Evolutionary conservation across 2,329 filamentous ascomycete genomes (phyloP).

Genomic region (Fusarium sp.): DNA sequence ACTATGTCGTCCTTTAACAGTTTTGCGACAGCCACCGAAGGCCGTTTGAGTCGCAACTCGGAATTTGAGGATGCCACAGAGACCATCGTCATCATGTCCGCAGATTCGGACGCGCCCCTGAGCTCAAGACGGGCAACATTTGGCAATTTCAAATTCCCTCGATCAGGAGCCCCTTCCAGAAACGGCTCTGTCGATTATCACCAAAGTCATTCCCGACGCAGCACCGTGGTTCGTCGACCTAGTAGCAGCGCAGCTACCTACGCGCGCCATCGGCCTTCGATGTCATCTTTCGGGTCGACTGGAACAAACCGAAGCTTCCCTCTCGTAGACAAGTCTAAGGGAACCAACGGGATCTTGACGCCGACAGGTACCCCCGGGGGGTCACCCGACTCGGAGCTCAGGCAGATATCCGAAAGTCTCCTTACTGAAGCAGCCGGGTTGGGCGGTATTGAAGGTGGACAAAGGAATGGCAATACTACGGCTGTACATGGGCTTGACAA

Average conservation of each 20-base stretch:
- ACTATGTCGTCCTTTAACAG: conserved; percentile 62
- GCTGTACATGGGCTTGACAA: conserved; percentile 57
- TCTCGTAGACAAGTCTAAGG: conserved; percentile 61
- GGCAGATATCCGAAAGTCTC: conserved; percentile 57
- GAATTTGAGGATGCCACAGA: conserved; percentile 27
- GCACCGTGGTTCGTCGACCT: conserved; percentile 54
- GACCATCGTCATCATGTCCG: conserved; percentile 33
- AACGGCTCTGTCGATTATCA: conserved; percentile 40
- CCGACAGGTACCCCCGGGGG: conserved; percentile 50
- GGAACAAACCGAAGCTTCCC: conserved; percentile 70
- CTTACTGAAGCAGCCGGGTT: conserved; percentile 57
- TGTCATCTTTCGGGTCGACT: conserved; percentile 64
- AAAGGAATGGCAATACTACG: conserved; percentile 42
- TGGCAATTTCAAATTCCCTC: conserved; percentile 39
- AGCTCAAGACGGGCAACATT: conserved; percentile 39
- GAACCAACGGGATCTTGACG: conserved; percentile 55
- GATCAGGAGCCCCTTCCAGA: conserved; percentile 16
- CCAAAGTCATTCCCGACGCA: conserved; percentile 37
- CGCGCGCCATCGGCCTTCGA: conserved; percentile 54
- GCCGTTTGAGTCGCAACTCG: conserved; percentile 51
- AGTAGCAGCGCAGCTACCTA: conserved; percentile 27
- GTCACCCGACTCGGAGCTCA: conserved; percentile 59
- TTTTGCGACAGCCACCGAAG: conserved; percentile 66
- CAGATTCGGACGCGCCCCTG: conserved; percentile 31
- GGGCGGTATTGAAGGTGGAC: conserved; percentile 46